phyloP scores from a whole-genome alignment of 2,329 filamentous ascomycete species.

The Penicillium sp. region DNA sequence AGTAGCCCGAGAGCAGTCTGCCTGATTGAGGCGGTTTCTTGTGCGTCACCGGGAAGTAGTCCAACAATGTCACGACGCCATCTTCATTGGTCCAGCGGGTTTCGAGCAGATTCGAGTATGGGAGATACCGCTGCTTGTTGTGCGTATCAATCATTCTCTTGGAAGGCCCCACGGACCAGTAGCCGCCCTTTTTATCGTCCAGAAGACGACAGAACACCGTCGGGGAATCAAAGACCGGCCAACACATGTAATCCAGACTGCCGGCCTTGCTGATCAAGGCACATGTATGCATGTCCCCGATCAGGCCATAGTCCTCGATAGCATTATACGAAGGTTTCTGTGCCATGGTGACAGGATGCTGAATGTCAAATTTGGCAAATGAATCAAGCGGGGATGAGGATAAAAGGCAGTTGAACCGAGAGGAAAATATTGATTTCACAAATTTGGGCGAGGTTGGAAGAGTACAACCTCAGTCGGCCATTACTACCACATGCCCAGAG shows the following conservation, averaged over 20 bases:
- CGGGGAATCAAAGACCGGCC: conserved; percentile 79
- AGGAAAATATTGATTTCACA: not conserved
- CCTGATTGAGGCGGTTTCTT: conserved; percentile 51
- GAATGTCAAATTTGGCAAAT: not conserved
- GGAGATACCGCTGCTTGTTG: conserved; percentile 77
- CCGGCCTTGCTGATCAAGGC: conserved; percentile 75
- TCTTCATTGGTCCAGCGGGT: conserved; percentile 78
- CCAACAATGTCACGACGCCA: conserved; percentile 72
- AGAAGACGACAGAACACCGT: conserved; percentile 74
- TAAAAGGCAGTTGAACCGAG: not conserved
- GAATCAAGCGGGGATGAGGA: not conserved
- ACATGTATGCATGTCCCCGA: conserved; percentile 79
- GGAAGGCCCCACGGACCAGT: conserved; percentile 66
- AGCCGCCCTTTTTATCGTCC: conserved; percentile 74
- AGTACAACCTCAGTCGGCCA: not conserved
- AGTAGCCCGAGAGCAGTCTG: conserved; percentile 39
- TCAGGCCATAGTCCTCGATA: conserved; percentile 78
- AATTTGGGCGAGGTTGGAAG: conserved; percentile 4
- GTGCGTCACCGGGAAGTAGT: conserved; percentile 75
- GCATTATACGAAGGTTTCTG: conserved; percentile 32
- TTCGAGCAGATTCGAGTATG: conserved; percentile 73
- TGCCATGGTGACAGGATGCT: conserved; percentile 13
- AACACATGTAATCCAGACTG: conserved; percentile 78
- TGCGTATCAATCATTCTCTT: conserved; percentile 55
- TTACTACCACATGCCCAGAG: not conserved